Base-by-base conservation (phyloP, 2,329 filamentous ascomycete species). In the Fusarium algeriense region DNA sequence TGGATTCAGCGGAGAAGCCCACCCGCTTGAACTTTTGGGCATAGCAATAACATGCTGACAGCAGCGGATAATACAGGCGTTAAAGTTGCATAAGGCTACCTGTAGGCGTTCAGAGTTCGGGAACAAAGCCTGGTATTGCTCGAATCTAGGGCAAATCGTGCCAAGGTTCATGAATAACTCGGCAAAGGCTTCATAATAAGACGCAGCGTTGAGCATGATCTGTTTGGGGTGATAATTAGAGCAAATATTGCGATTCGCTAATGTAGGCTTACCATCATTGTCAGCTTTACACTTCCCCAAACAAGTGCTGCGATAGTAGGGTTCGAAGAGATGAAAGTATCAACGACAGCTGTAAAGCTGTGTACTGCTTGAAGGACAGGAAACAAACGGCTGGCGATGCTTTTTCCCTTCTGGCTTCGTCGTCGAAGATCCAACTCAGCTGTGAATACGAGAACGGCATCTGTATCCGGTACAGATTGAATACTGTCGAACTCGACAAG, bases 221-320 rank as follows among this genome's bases (percentile, higher is more conserved):
- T 82, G 19, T 35, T 34, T 23, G 23, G 34, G 37, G 14, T 45
- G 7, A n/a, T n/a, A 20, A 26, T 44, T 0, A 19, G 23, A 23
- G 23, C 23, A 4, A 23, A 23, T 5, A 4, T 4, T 23, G 23
- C 5, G 5, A 23, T 3, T 23, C 23, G 23, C 5, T 5, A 12
- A 5, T 5, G 2, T 0, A 14, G 4, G 7, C 40, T n/a, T 9
- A 37, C 54, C 10, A 5, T 34, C 2, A 57, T 37, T 2, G 60
- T 44, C n/a, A 85, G 64, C 63, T 81, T 82, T 6, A 84, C 73
- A 44, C 80, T 82, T 3, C 83, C 83, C 84, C 82, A 85, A 23
- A 85, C 76, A 4, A 84, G 71, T 7, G 80, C 81, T 10, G 83
- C 79, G 28, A 83, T 79, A 26, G 75, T 70, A 2, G 79, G 79